Evolutionary conservation across 2,329 filamentous ascomycete genomes (phyloP), one percentile per base, ranked within the genome.

Genomic region (Mycocentrospora acerina): DNA sequence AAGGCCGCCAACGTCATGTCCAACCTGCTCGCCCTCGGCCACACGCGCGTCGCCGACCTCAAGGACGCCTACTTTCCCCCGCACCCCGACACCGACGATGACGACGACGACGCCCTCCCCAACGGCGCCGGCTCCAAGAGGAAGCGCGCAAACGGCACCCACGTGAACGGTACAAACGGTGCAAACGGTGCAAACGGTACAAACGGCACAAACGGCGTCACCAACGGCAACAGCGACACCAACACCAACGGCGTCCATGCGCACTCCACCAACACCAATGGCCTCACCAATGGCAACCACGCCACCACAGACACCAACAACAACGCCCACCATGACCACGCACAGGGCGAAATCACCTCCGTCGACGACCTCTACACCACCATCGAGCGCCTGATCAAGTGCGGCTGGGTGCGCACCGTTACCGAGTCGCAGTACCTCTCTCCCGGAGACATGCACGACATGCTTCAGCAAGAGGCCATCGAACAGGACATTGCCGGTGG

Each of bases 21-120:
- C 53, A 85, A 84, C 19, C 71, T 96, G 28, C 71, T 95, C 44
- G 76, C 84, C 38, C 76, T 90, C 13, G 91, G 91, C 2, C 86
- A 93, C 69, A 85, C 85, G 19, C 82, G 80, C 59, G 75, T 90
- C 24, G 78, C 76, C 28, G 84, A 90, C 53, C 73, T 91, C 29
- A 75, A 76, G n/a, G 79, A 83, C 25, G 80, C 82, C 13, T 86
- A 84, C 50, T 70, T 70, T 35, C 62, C 70, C n/a, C 32, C 58
- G 9, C 34, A 48, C 11, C 40, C 46, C 10, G 53, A 60, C 5
- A 62, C 61, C 33, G 57, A 59, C 42, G 57, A 60, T 22, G 60
- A 69, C 40, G 63, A 62, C 29, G 57, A 61, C 46, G 56, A 62
- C 10, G 59, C 48, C 17, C 34, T 44, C 7, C 44, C 49, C 4